phyloP scores from a whole-genome alignment of 306 rosid species.

The Vigna hirtella region DNA sequence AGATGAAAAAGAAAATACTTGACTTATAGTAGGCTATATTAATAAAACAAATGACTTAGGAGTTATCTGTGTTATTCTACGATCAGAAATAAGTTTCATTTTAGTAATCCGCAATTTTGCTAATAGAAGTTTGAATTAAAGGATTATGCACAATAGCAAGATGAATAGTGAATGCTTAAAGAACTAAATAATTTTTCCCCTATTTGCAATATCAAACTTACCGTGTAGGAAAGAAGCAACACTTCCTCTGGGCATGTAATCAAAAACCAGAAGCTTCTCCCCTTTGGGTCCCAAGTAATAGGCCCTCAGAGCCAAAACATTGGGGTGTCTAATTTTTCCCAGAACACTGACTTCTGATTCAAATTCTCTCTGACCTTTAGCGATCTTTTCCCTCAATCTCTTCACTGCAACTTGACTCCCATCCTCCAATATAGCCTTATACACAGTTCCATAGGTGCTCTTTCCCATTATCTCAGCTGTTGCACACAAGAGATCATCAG shows the following conservation, averaged over 20 bases:
- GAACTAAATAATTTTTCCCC: not conserved
- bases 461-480: conserved; percentile 88
- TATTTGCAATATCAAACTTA: conserved; percentile 36
- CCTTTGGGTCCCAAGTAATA: conserved; percentile 81
- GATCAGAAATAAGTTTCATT: not conserved
- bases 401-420: conserved; percentile 86
- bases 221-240: conserved; percentile 76
- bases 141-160: not conserved
- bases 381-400: conserved; percentile 83
- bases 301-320: conserved; percentile 75
- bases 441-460: conserved; percentile 83
- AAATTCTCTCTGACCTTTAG: conserved; percentile 74
- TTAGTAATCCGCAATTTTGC: not conserved
- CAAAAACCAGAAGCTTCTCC: conserved; percentile 83
- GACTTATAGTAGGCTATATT: not conserved
- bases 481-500: conserved; percentile 85
- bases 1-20: conserved; percentile 5
- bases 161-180: not conserved
- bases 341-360: conserved; percentile 68
- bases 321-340: conserved; percentile 76
- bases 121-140: not conserved
- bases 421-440: conserved; percentile 81
- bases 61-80: not conserved
- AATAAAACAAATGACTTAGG: not conserved
- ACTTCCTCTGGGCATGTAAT: conserved; percentile 72